A percentile compares a stretch with the other conserved stretches of the same genome.
Conservation (phyloP, 2,329 filamentous ascomycete genomes). For the Leptographium radiaticola region DNA sequence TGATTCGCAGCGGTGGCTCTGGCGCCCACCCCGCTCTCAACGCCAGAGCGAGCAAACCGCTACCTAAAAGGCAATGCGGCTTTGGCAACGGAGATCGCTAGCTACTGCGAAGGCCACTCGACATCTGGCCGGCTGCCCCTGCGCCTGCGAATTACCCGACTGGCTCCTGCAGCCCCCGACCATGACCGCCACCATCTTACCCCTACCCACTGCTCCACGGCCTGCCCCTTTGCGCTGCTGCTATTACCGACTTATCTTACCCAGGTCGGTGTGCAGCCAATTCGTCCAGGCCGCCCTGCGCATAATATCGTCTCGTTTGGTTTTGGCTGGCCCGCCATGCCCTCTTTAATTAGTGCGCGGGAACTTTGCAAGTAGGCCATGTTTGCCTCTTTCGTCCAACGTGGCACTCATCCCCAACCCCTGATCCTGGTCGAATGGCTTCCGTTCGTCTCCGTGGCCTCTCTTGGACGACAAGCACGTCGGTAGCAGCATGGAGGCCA, state of each 20-base stretch:
- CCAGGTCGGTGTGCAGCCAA: no score
- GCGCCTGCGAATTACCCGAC: conserved; percentile 1
- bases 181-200: not conserved
- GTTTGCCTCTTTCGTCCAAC: not conserved
- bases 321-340: not conserved
- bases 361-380: not conserved
- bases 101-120: not conserved
- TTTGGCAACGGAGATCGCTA: not conserved
- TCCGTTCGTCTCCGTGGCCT: not conserved
- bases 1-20: no score
- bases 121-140: not conserved
- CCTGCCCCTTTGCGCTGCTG: not conserved
- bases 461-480: no score
- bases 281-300: no score
- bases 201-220: not conserved
- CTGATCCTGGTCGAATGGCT: not conserved
- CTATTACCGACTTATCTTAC: no score
- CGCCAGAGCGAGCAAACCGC: no score
- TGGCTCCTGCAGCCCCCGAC: not conserved
- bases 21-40: no score
- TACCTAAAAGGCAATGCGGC: not conserved
- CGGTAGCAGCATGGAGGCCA: no score
- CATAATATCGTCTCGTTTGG: no score
- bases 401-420: not conserved
- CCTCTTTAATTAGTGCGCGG: not conserved